Evolutionary conservation across 148 eudicot genomes (phyloP), one percentile per base, ranked within the genome.

Genomic region (Gaultheria prostrata): DNA sequence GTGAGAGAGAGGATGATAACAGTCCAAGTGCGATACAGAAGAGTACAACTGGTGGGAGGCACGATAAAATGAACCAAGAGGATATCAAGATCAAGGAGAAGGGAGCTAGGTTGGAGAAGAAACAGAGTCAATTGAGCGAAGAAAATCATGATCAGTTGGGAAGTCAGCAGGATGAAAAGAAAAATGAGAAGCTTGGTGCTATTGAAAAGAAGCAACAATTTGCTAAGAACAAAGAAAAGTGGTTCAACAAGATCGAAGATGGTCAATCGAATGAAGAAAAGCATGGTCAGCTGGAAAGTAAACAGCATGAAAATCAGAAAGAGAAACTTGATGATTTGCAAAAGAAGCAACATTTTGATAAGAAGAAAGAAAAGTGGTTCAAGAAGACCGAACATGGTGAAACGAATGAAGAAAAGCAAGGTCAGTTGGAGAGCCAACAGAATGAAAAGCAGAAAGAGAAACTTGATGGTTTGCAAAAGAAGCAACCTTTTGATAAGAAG

Each of bases 361-460:
- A 18, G 76, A 71, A 71, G 76, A 35, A 49, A 74, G 28, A 74
- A 43, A 74, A n/a, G 28, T 74, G 24, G 39, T 63, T 57, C 50
- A n/a, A 21, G 28, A 76, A 7, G 72, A 75, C n/a, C 8, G 74
- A 21, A 20, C 28, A 83, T 30, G 53, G 54, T 26, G 59, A 54
- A 69, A 82, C 73, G 78, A 76, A 82, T 33, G 26, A 77, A 85
- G 87, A 83, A 71, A 43, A 61, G 59, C 78, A 54, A 74, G 86
- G 76, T 15, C 20, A 35, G 11, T 33, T 71, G 76, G 43, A 32
- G 20, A 71, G 46, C 43, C 39, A 70, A 14, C 43, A 30, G 21
- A 28, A 32, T 70, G 39, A 70, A 70, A 32, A 28, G 74, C 32
- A 70, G 74, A 70, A 70, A 15, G 74, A 70, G 43, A 70, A 70